Percentiles rank a stretch among this genome's conserved stretches.
These are phyloP conservation scores for Daldinia vernicosa DNA, from an alignment of 495 filamentous ascomycete genomes.

Conservation along the genomic window DNA sequence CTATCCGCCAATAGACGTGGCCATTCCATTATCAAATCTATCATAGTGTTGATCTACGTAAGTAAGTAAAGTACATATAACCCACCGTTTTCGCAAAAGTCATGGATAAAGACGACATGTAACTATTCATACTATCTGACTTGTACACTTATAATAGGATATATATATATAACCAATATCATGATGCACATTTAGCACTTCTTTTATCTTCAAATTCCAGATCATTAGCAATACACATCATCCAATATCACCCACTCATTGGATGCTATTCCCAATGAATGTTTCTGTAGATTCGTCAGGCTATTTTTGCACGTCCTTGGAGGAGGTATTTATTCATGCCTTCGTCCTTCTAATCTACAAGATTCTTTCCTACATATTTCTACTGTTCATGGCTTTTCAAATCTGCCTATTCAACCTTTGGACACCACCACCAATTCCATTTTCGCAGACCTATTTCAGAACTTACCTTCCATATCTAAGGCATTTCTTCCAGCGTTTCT, in stretches of 20 bases:
- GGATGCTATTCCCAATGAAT: not conserved
- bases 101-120: not conserved
- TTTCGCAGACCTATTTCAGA: too few species aligned
- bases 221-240: not conserved
- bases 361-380: not conserved
- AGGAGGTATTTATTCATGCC: not conserved
- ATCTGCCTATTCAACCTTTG: not conserved
- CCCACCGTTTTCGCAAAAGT: not conserved
- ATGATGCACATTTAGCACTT: not conserved
- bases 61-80: not conserved
- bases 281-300: not conserved
- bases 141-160: not conserved
- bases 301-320: not conserved
- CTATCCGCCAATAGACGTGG: not conserved
- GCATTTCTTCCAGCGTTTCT: too few species aligned
- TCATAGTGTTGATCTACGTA: not conserved
- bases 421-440: too few species aligned
- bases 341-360: not conserved
- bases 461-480: too few species aligned
- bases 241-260: not conserved
- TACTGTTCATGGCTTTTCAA: not conserved
- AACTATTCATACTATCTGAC: not conserved
- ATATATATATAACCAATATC: constrained; percentile 1
- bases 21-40: not conserved
- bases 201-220: not conserved